phyloP scores from a whole-genome alignment of 495 filamentous ascomycete genomes.

The Podospora pseudocomata region DNA sequence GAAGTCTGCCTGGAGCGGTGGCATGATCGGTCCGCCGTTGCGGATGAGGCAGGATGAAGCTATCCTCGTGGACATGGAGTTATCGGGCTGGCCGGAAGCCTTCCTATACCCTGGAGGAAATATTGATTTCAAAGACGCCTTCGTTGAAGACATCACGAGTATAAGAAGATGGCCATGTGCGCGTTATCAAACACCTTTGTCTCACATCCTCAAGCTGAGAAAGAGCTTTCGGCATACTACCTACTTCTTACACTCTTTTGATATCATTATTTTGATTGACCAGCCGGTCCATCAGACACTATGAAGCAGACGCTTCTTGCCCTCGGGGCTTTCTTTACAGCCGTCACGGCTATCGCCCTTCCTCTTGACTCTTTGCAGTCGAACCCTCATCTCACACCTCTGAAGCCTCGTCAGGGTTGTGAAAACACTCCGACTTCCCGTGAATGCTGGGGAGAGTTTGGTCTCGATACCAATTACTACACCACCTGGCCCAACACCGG shows the following conservation, averaged over 20 bases:
- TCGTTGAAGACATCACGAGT: neutral
- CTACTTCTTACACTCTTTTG: neutral
- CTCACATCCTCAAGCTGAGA: neutral
- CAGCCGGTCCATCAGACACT: neutral
- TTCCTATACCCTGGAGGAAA: neutral
- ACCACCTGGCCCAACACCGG: slow-evolving; percentile 13
- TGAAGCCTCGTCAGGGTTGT: slow-evolving; percentile 1
- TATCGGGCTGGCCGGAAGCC: neutral
- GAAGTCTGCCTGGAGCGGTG: neutral
- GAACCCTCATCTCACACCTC: neutral
- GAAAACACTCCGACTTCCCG: slow-evolving; percentile 23
- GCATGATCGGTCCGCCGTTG: neutral
- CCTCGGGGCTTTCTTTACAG: neutral
- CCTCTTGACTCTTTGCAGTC: neutral
- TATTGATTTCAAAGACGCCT: neutral
- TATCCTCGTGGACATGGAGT: neutral
- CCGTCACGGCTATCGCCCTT: neutral
- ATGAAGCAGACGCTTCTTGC: neutral
- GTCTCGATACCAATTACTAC: slow-evolving; percentile 29
- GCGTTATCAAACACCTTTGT: neutral
- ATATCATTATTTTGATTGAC: neutral
- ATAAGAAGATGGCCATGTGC: neutral
- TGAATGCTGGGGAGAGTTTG: slow-evolving; percentile 25
- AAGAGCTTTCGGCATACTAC: neutral
- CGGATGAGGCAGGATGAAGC: neutral